A percentile compares a stretch with the other conserved stretches of the same genome.
Conservation (phyloP, 2,329 filamentous ascomycete species). For the Aspergillus quadrilineatus region DNA sequence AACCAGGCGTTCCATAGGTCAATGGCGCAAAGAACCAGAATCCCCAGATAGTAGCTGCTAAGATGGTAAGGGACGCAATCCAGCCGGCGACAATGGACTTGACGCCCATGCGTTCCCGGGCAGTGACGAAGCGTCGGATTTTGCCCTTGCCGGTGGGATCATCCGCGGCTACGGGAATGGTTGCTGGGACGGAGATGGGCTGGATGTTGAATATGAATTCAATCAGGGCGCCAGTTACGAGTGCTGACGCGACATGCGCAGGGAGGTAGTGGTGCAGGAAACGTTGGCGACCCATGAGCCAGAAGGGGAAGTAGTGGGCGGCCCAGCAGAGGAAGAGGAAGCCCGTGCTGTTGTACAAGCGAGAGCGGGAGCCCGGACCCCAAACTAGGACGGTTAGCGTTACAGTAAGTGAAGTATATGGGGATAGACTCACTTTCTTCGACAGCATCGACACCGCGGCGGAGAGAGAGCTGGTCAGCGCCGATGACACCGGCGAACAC, state of each 20-base stretch:
- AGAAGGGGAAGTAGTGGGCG: constrained; percentile 96
- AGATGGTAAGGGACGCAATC: constrained; percentile 71
- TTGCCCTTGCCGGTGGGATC: constrained; percentile 44
- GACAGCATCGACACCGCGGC: constrained; percentile 87
- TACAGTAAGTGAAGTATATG: neutral
- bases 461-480: constrained; percentile 89
- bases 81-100: constrained; percentile 77
- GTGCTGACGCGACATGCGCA: constrained; percentile 82
- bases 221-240: constrained; percentile 86
- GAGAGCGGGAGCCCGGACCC: constrained; percentile 75
- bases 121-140: constrained; percentile 63
- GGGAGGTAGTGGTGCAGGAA: constrained; percentile 98
- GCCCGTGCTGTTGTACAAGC: constrained; percentile 95
- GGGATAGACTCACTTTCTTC: constrained; percentile 73
- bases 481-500: constrained; percentile 90
- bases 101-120: constrained; percentile 74
- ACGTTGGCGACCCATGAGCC: constrained; percentile 94
- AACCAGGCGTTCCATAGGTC: constrained; percentile 90
- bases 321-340: constrained; percentile 99
- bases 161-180: constrained; percentile 51
- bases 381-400: constrained; percentile 35
- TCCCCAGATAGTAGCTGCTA: constrained; percentile 67
- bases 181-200: constrained; percentile 47
- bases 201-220: constrained; percentile 97
- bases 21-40: constrained; percentile 94